phyloP scores from a whole-genome alignment of 2,329 filamentous ascomycete genomes.

The Cercospora citrullina region DNA sequence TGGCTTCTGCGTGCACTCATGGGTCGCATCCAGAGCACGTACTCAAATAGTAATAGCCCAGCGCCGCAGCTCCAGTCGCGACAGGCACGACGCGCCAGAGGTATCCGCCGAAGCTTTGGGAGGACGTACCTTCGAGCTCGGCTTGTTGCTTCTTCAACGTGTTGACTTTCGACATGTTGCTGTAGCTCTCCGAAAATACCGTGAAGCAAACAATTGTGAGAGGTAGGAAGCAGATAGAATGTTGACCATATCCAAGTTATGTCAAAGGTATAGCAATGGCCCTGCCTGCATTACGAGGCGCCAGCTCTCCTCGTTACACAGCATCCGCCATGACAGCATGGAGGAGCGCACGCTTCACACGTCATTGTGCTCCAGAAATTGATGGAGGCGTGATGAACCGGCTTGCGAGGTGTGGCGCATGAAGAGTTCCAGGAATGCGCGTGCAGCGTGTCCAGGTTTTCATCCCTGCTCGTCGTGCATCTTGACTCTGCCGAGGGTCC shows the following conservation, averaged over 20 bases:
- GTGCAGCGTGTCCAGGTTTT: slow-evolving; percentile 15
- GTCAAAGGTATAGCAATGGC: not conserved
- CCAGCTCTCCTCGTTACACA: slow-evolving; percentile 19
- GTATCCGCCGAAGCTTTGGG: slow-evolving; percentile 3
- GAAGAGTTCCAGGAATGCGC: slow-evolving; percentile 4
- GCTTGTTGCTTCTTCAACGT: slow-evolving; percentile 46
- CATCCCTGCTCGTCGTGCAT: slow-evolving; percentile 11
- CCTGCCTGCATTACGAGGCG: slow-evolving; percentile 5
- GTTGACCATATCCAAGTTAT: slow-evolving; percentile 7
- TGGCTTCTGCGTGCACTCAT: not conserved
- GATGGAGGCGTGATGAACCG: slow-evolving; percentile 12
- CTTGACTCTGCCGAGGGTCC: not conserved
- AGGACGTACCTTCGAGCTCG: slow-evolving; percentile 43
- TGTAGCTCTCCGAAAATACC: not conserved
- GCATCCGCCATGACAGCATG: slow-evolving; percentile 12
- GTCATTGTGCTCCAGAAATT: slow-evolving; percentile 19
- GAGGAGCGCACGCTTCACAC: not conserved
- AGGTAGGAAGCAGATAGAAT: not conserved
- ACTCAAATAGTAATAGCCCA: slow-evolving; percentile 17
- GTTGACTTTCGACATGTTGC: slow-evolving; percentile 32
- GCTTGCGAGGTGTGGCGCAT: slow-evolving; percentile 16
- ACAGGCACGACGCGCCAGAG: slow-evolving; percentile 9
- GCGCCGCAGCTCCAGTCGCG: slow-evolving; percentile 15
- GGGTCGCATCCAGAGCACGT: slow-evolving; percentile 6
- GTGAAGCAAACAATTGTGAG: not conserved